phyloP scores from a whole-genome alignment of 257 asterid genomes.

The Primulina huaijiensis region DNA sequence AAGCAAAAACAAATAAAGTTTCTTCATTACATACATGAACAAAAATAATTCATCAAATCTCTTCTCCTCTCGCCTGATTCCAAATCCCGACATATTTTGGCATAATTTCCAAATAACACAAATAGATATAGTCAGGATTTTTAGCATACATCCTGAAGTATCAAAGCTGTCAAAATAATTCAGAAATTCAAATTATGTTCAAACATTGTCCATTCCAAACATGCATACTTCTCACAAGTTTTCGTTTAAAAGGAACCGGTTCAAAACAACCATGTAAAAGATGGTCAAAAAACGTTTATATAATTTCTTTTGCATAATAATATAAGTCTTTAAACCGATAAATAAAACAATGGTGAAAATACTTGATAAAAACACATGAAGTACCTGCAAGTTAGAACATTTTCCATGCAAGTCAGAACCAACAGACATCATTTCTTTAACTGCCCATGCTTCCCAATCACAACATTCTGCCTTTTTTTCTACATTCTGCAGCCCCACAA shows the following conservation, averaged over 20 bases:
- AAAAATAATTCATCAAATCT: too few relatives aligned
- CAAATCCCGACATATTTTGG: too few relatives aligned
- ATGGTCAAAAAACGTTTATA: not conserved
- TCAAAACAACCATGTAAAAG: not conserved
- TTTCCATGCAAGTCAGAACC: constrained; percentile 82
- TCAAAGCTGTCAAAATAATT: not conserved
- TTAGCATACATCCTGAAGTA: not conserved
- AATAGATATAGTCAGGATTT: too few relatives aligned
- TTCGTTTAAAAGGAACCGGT: not conserved
- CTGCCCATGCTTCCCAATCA: constrained; percentile 87
- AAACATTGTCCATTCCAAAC: not conserved
- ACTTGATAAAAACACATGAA: constrained; percentile 4
- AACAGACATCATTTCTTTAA: constrained; percentile 66
- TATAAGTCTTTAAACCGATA: not conserved
- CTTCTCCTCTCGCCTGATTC: too few relatives aligned
- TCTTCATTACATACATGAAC: too few relatives aligned
- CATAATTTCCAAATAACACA: too few relatives aligned
- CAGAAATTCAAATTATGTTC: not conserved
- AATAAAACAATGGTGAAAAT: constrained; percentile 8
- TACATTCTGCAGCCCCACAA: constrained; percentile 28
- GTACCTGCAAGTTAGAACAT: constrained; percentile 77
- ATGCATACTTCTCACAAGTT: not conserved
- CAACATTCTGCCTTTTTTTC: constrained; percentile 31
- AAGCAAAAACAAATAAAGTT: too few relatives aligned
- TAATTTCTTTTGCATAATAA: not conserved